A percentile compares a stretch with the other conserved stretches of the same genome.
phyloP scores from a whole-genome alignment of 2,329 filamentous ascomycete genomes.

The Albophoma yamanashiensis region DNA sequence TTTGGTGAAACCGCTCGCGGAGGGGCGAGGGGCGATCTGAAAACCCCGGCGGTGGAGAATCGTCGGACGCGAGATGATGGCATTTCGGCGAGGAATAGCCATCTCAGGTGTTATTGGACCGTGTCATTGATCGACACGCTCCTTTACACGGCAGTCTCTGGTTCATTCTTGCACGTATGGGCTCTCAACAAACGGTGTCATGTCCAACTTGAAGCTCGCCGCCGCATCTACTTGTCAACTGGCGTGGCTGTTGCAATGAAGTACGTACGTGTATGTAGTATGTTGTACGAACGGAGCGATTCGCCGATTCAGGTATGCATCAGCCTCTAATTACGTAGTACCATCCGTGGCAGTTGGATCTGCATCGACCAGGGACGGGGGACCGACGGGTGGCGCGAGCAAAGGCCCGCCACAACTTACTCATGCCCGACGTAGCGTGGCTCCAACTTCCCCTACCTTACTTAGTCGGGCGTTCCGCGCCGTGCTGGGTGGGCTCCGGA shows the following conservation, averaged over 20 bases:
- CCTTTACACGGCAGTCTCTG: background rate
- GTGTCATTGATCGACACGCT: background rate
- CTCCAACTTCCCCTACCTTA: too few relatives aligned
- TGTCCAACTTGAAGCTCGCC: background rate
- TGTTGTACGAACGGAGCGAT: too few relatives aligned
- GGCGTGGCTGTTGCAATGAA: background rate
- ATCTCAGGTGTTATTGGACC: background rate
- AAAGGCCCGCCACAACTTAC: too few relatives aligned
- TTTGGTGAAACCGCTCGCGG: too few relatives aligned
- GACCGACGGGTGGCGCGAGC: background rate
- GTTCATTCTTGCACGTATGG: background rate
- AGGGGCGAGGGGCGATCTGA: too few relatives aligned
- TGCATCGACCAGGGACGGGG: background rate
- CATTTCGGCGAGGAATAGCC: background rate
- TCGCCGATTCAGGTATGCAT: background rate
- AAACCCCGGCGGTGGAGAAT: too few relatives aligned
- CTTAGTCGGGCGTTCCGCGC: background rate
- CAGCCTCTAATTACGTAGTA: too few relatives aligned
- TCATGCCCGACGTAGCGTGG: background rate
- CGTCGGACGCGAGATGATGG: too few relatives aligned
- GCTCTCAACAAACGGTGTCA: background rate
- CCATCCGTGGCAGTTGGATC: background rate
- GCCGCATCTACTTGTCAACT: background rate
- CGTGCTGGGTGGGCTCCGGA: background rate
- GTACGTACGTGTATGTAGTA: background rate